Evolutionary conservation across 2,329 filamentous ascomycete genomes (phyloP).

Genomic region (Arthroderma sp.): DNA sequence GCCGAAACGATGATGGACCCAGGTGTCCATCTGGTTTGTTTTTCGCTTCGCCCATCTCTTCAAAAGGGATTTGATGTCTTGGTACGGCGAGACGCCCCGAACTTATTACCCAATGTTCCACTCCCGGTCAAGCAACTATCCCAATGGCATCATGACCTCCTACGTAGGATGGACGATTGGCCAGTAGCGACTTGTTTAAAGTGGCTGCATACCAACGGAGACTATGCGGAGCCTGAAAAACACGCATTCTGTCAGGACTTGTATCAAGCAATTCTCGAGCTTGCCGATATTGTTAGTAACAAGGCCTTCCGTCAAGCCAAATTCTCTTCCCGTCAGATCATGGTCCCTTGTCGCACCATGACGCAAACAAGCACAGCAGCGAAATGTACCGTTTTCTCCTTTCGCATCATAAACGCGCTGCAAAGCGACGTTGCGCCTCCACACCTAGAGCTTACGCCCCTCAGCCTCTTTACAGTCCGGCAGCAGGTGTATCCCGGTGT

Average conservation of each 20-base stretch:
- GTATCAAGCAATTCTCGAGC: conserved; percentile 23
- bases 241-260: conserved; percentile 36
- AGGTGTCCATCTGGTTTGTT: conserved; percentile 31
- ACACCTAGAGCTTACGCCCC: conserved; percentile 46
- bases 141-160: conserved; percentile 42
- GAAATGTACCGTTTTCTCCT: conserved; percentile 38
- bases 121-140: conserved; percentile 43
- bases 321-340: conserved; percentile 26
- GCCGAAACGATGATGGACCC: conserved; percentile 16
- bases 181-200: conserved; percentile 23
- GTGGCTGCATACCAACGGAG: conserved; percentile 20
- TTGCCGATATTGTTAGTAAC: conserved; percentile 29
- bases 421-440: conserved; percentile 41
- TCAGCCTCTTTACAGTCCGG: conserved; percentile 53
- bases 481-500: conserved; percentile 48
- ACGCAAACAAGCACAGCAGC: conserved; percentile 10
- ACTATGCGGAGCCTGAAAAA: conserved; percentile 15
- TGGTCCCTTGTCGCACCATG: conserved; percentile 20
- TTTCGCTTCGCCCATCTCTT: conserved; percentile 36
- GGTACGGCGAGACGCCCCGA: conserved; percentile 42
- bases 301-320: conserved; percentile 30
- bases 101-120: conserved; percentile 48
- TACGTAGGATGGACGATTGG: conserved; percentile 31
- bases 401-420: conserved; percentile 50
- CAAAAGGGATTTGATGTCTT: conserved; percentile 50